phyloP scores from a whole-genome alignment of 495 filamentous ascomycete genomes.

The Astrothelium subdiscretum region DNA sequence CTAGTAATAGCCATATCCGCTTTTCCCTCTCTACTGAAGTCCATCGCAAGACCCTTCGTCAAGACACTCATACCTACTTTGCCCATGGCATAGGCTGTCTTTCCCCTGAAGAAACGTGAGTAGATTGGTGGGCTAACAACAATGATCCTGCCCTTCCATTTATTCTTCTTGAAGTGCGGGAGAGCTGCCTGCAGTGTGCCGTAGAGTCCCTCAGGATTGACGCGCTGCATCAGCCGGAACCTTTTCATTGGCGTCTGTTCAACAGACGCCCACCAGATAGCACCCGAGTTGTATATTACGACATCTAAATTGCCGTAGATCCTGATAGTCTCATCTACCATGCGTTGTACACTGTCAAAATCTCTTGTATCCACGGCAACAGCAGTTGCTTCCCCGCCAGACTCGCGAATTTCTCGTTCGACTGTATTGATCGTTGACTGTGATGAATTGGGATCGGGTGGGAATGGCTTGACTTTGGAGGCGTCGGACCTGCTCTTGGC shows the following conservation, averaged over 20 bases:
- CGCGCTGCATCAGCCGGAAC: slow-evolving; percentile 70
- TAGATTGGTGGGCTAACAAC: slow-evolving; percentile 84
- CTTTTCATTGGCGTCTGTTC: slow-evolving; percentile 63
- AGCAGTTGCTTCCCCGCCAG: slow-evolving; percentile 52
- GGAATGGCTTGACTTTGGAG: slow-evolving; percentile 45
- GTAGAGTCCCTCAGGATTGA: slow-evolving; percentile 70
- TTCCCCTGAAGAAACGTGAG: slow-evolving; percentile 71
- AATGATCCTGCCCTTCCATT: slow-evolving; percentile 52
- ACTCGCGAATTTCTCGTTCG: slow-evolving; percentile 59
- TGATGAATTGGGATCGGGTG: slow-evolving; percentile 70
- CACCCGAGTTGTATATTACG: slow-evolving; percentile 72
- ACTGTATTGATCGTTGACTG: slow-evolving; percentile 77
- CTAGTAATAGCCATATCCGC: slow-evolving; percentile 65
- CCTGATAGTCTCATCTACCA: slow-evolving; percentile 51
- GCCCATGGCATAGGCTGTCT: slow-evolving; percentile 79
- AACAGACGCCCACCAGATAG: slow-evolving; percentile 77
- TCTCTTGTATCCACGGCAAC: slow-evolving; percentile 62
- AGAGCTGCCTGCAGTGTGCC: slow-evolving; percentile 53
- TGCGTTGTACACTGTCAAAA: slow-evolving; percentile 45
- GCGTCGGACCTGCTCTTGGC: slow-evolving; percentile 69
- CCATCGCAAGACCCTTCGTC: slow-evolving; percentile 73
- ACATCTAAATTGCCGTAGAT: slow-evolving; percentile 57
- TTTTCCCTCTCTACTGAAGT: slow-evolving; percentile 56
- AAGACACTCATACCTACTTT: slow-evolving; percentile 79
- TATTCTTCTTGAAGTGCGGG: slow-evolving; percentile 45